Conservation (phyloP, 1,284 basidiomycete species). For the Microstroma glucosiphilum region DNA sequence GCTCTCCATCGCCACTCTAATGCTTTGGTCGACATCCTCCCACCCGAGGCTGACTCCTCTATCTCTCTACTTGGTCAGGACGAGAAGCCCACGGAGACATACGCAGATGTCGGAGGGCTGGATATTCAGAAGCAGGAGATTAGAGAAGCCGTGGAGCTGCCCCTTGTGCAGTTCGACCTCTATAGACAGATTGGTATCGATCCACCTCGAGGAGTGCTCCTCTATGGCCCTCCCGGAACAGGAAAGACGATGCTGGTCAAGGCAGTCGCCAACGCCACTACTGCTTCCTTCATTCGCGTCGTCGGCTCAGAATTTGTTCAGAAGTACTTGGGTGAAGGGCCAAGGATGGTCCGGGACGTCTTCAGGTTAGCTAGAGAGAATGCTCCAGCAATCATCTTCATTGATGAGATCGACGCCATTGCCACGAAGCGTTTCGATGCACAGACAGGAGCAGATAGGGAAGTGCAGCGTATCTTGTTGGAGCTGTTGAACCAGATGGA, state of each 20-base stretch:
- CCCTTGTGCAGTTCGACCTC: conserved; percentile 85
- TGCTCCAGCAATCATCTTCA: conserved; percentile 96
- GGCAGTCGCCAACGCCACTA: conserved; percentile 94
- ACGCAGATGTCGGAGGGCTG: conserved; percentile 77
- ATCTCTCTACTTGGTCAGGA: conserved; percentile 67
- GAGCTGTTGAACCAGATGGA: conserved; percentile 99
- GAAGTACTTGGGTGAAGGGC: conserved; percentile 98
- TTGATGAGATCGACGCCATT: conserved; percentile 98
- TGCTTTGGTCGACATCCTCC: conserved; percentile 94
- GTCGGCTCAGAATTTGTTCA: conserved; percentile 98
- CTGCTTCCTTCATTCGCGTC: conserved; percentile 93
- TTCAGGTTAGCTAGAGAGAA: conserved; percentile 97
- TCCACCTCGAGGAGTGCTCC: conserved; percentile 80
- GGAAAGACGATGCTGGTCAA: conserved; percentile 99
- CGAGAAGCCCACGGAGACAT: conserved; percentile 62
- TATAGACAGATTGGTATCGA: conserved; percentile 99
- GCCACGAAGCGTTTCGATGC: conserved; percentile 99
- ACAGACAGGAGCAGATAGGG: conserved; percentile 96
- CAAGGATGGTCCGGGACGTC: conserved; percentile 98
- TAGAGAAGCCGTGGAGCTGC: conserved; percentile 93
- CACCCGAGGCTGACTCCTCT: conserved; percentile 95
- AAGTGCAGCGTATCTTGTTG: conserved; percentile 98
- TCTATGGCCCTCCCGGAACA: conserved; percentile 92
- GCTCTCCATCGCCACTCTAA: conserved; percentile 98
- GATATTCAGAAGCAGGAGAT: conserved; percentile 99